phyloP scores from a whole-genome alignment of 2,329 filamentous ascomycete genomes.

The Arachnomyces sp. region DNA sequence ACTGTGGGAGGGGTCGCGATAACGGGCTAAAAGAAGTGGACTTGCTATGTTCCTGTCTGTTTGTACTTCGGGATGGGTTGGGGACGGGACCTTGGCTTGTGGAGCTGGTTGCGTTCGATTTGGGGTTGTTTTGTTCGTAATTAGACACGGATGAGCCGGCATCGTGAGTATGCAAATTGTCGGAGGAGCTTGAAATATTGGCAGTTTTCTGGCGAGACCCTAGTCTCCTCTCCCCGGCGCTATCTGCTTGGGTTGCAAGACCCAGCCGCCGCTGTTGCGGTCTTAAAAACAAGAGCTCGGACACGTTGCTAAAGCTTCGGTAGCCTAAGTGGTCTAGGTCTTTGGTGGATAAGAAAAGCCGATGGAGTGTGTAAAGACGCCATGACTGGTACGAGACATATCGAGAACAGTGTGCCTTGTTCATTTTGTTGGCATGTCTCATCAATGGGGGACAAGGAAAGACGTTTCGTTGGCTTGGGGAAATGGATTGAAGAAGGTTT shows the following conservation, averaged over 20 bases:
- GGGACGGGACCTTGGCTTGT: not conserved
- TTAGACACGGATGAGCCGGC: too few species aligned
- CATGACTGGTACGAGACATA: conserved; percentile 25
- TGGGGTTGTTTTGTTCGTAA: too few species aligned
- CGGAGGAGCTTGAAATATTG: too few species aligned
- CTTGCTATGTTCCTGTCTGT: too few species aligned
- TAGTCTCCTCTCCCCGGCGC: too few species aligned
- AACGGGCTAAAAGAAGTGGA: conserved; percentile 10
- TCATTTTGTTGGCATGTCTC: not conserved
- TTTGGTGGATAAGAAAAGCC: conserved; percentile 12
- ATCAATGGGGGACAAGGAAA: not conserved
- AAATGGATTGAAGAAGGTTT: too few species aligned
- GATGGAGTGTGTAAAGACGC: conserved; percentile 22
- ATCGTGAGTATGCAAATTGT: too few species aligned
- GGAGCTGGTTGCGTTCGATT: too few species aligned
- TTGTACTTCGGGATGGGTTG: not conserved
- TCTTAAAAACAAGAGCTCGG: conserved; percentile 2
- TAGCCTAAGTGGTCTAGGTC: not conserved
- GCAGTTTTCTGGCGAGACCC: too few species aligned
- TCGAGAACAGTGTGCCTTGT: conserved; percentile 10
- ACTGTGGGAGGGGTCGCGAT: conserved; percentile 30
- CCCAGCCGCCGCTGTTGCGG: too few species aligned
- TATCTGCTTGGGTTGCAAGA: too few species aligned
- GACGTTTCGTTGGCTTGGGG: conserved; percentile 4
- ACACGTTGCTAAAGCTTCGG: conserved; percentile 13